Base-by-base conservation (phyloP, 495 filamentous ascomycete species). In the Glarea lozoyensis region DNA sequence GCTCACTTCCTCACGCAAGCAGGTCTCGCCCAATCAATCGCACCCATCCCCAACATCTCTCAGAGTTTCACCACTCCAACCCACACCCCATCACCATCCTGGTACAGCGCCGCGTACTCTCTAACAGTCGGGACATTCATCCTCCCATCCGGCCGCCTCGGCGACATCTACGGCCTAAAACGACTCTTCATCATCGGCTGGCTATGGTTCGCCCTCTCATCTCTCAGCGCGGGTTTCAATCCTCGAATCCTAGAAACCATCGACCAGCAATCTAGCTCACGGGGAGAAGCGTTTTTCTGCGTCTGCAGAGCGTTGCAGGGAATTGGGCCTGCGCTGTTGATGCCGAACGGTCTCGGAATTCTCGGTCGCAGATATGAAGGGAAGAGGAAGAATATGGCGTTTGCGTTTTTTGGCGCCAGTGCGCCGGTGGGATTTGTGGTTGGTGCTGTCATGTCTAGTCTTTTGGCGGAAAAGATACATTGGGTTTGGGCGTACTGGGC, bases 401-500 rank as follows among this genome's bases (percentile, higher is more conserved):
- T 86, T 49, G 62, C 71, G 0, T 32, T 80, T 6, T 84, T 84
- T 46, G 81, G 79, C 3, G 78, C 75, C 1, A 66, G 64, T 27
- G 79, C 79, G 0, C 81, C 80, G 0, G 62, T 54, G 3, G 78
- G 81, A 0, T 63, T 57, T 19, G 49, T 75, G 2, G 9, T 76
- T 1, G 80, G 78, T 0, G 60, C 60, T 1, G 55, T 70, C 0
- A 72, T 81, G 40, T 60, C 65, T 0, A 58, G 60, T 1, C 36
- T 83, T 4, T 73, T 80, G 3, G 64, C 75, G 5, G 59, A 73
- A 22, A 45, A 62, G 10, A 66, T 61, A 2, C 78, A 71, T 69
- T 86, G 81, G 82, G 74, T 72, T 1, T 86, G 82, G 82, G 63
- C 72, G 0, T 84, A 72, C 51, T 84, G 71, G 73, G 58, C 62